Conservation (phyloP, 2,329 filamentous ascomycete genomes). For the Paramyrothecium sp. region DNA sequence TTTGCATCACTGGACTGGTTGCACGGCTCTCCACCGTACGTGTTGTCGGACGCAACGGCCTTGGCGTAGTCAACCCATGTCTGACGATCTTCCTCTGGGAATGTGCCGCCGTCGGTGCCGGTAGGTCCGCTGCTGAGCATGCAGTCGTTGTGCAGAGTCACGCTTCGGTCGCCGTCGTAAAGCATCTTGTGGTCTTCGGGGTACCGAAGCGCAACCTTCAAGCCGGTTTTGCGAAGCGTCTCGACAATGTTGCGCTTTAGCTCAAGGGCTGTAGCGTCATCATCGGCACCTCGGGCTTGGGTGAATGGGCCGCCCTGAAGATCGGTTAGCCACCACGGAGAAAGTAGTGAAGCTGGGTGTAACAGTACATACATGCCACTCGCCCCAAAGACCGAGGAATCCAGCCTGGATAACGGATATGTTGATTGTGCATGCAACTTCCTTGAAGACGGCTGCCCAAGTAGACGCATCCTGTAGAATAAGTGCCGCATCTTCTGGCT, state of each 20-base stretch:
- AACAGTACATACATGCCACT: slow-evolving; percentile 11
- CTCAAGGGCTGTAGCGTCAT: slow-evolving; percentile 1
- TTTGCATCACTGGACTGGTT: slow-evolving; percentile 4
- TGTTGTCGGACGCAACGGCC: slow-evolving; percentile 7
- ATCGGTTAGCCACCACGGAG: neutral
- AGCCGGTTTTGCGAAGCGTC: slow-evolving; percentile 3
- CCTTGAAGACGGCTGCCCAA: slow-evolving; percentile 9
- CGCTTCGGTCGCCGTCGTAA: slow-evolving; percentile 13
- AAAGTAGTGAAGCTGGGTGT: neutral
- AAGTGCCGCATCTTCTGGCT: slow-evolving; percentile 7
- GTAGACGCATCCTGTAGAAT: slow-evolving; percentile 7
- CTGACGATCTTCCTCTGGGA: slow-evolving; percentile 8
- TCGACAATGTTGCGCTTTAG: slow-evolving; percentile 8
- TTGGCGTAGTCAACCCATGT: slow-evolving; percentile 11
- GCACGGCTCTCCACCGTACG: slow-evolving; percentile 13
- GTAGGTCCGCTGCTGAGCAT: slow-evolving; percentile 25
- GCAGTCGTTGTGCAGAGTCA: slow-evolving; percentile 30
- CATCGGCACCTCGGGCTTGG: slow-evolving; percentile 1
- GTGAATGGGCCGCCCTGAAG: slow-evolving; percentile 9
- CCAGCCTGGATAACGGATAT: slow-evolving; percentile 14
- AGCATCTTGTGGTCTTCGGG: slow-evolving; percentile 10
- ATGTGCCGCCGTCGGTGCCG: slow-evolving; percentile 12
- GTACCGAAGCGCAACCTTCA: slow-evolving; percentile 13
- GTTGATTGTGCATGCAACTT: slow-evolving; percentile 5
- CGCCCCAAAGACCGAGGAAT: slow-evolving; percentile 14